These are phyloP conservation scores for Penicillium cosmopolitanum DNA, from an alignment of 495 filamentous ascomycete genomes.

Conservation along the genomic window DNA sequence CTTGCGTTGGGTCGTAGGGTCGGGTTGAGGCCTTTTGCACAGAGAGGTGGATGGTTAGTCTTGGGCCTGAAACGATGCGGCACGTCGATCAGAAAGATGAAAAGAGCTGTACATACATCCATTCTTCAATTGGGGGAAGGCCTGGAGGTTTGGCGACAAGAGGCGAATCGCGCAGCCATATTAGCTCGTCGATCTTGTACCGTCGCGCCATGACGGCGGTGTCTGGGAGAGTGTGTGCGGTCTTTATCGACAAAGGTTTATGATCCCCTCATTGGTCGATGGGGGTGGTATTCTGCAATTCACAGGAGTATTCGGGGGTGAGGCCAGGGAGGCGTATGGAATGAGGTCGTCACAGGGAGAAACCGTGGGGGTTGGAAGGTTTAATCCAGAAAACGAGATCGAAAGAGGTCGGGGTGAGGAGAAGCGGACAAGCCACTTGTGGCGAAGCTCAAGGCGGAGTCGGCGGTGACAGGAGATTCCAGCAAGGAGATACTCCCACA, in stretches of 20 bases:
- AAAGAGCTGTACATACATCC: conserved; percentile 65
- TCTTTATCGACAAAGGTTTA: conserved; percentile 32
- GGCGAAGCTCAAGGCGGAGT: conserved; percentile 38
- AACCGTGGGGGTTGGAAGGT: conserved; percentile 3
- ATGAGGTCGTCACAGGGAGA: not conserved
- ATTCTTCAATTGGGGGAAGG: conserved; percentile 90
- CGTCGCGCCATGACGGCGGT: conserved; percentile 56
- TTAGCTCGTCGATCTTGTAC: conserved; percentile 81
- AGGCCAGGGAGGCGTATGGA: not conserved
- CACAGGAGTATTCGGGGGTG: not conserved
- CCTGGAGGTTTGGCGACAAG: conserved; percentile 78
- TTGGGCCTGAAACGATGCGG: conserved; percentile 23
- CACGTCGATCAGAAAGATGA: conserved; percentile 1
- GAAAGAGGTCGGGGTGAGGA: conserved; percentile 22
- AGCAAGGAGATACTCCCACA: not conserved
- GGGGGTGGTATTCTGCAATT: not conserved
- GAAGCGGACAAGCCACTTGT: conserved; percentile 39
- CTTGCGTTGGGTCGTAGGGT: conserved; percentile 52
- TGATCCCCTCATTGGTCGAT: conserved; percentile 40
- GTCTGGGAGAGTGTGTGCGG: conserved; percentile 31
- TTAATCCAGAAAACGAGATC: conserved; percentile 9
- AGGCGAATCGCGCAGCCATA: conserved; percentile 77
- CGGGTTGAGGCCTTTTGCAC: conserved; percentile 46
- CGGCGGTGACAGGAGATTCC: conserved; percentile 25
- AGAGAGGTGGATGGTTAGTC: conserved; percentile 28